phyloP scores from a whole-genome alignment of 2,329 filamentous ascomycete species.

The Thelonectria rubi region DNA sequence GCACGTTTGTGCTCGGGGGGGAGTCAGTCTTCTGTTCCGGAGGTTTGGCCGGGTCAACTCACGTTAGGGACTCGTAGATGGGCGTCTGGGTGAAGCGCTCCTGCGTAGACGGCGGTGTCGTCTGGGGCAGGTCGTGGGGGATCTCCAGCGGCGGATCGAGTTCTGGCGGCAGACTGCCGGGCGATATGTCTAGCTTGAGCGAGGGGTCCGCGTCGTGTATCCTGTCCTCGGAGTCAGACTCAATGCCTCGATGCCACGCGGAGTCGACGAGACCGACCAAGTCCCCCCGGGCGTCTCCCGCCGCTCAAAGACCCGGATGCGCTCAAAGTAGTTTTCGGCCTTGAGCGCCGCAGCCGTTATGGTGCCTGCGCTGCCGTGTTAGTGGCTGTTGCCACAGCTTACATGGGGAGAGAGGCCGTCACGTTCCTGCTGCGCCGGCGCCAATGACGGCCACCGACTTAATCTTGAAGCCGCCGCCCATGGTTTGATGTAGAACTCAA shows the following conservation, averaged over 20 bases:
- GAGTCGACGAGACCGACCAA: constrained; percentile 46
- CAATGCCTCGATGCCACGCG: not conserved
- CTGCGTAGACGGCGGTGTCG: constrained; percentile 52
- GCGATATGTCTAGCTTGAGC: constrained; percentile 47
- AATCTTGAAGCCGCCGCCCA: constrained; percentile 22
- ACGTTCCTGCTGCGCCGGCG: constrained; percentile 37
- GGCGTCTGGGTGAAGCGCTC: constrained; percentile 59
- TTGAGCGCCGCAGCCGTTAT: constrained; percentile 57
- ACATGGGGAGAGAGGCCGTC: too few relatives aligned
- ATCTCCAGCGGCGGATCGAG: constrained; percentile 57
- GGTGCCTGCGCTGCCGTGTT: constrained; percentile 47
- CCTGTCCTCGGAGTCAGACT: constrained; percentile 47
- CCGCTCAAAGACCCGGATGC: constrained; percentile 54
- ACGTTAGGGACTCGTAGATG: constrained; percentile 62
- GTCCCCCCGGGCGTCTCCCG: constrained; percentile 55
- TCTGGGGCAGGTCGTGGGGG: constrained; percentile 53
- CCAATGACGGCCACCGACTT: constrained; percentile 37
- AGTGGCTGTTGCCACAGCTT: not conserved
- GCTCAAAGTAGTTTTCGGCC: constrained; percentile 54
- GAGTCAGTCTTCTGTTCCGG: accelerated
- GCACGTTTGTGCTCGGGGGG: constrained; percentile 61
- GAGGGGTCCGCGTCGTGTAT: constrained; percentile 58
- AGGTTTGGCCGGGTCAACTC: constrained; percentile 30
- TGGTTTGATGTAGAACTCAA: not conserved
- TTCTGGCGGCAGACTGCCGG: constrained; percentile 54